phyloP scores from a whole-genome alignment of 1,284 basidiomycete genomes.

The Irpex sp. region DNA sequence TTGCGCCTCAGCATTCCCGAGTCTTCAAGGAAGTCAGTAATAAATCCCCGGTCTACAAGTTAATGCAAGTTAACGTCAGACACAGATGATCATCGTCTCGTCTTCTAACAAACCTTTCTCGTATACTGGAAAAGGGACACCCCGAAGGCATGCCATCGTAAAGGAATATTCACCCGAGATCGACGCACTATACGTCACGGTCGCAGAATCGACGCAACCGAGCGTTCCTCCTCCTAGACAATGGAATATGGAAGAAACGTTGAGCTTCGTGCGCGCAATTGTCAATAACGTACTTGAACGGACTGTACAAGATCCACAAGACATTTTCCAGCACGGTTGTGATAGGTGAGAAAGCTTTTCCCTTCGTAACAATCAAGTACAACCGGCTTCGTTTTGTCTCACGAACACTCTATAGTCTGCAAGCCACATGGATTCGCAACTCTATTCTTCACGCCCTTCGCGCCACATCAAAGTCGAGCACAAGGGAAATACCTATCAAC shows the following conservation, averaged over 20 bases:
- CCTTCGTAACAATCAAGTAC: neutral
- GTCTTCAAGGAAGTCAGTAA: conserved; percentile 32
- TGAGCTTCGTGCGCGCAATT: conserved; percentile 27
- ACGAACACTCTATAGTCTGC: conserved; percentile 24
- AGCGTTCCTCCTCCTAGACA: conserved; percentile 16
- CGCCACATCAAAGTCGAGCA: conserved; percentile 23
- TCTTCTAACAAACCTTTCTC: conserved; percentile 30
- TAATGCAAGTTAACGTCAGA: neutral
- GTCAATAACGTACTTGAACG: conserved; percentile 24
- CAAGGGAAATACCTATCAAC: conserved; percentile 22
- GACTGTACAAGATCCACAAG: conserved; percentile 26
- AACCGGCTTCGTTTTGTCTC: neutral
- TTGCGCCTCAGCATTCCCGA: conserved; percentile 38
- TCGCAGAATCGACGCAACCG: conserved; percentile 25
- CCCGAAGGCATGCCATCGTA: conserved; percentile 31
- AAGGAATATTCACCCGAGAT: conserved; percentile 33
- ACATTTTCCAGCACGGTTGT: conserved; percentile 39
- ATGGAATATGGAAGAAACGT: neutral
- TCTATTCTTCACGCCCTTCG: conserved; percentile 26
- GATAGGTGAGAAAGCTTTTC: conserved; percentile 31
- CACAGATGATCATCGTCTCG: conserved; percentile 34
- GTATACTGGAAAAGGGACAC: conserved; percentile 34
- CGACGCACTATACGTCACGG: conserved; percentile 29
- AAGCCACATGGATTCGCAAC: conserved; percentile 40
- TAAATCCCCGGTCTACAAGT: neutral